Percentiles rank a stretch among this genome's conserved stretches.
phyloP scores from a whole-genome alignment of 2,329 filamentous ascomycete genomes.

The Plectosphaerella cucumerina region DNA sequence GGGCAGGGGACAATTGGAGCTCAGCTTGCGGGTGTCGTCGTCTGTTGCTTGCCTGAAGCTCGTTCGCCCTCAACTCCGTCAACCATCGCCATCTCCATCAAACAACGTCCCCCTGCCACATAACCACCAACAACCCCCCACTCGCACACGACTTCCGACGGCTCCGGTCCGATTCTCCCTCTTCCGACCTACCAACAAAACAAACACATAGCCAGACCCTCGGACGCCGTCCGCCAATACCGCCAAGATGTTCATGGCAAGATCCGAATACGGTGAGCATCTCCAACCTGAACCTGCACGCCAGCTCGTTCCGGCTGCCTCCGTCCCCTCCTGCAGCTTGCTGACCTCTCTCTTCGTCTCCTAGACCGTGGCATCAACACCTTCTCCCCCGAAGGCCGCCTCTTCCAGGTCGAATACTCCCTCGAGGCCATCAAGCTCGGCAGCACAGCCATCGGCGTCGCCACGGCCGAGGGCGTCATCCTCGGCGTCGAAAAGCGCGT shows the following conservation, averaged over 20 bases:
- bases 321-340: too few species aligned
- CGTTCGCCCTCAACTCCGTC: background rate
- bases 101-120: slow-evolving; percentile 8
- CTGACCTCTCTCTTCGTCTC: background rate
- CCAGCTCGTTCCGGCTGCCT: slow-evolving; percentile 15
- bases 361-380: slow-evolving; percentile 44
- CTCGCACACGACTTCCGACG: background rate
- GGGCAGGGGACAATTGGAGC: background rate
- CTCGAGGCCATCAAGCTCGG: slow-evolving; percentile 99
- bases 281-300: slow-evolving; percentile 8
- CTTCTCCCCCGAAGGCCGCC: slow-evolving; percentile 98
- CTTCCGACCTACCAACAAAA: background rate
- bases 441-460: slow-evolving; percentile 95
- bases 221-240: slow-evolving; percentile 22
- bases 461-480: slow-evolving; percentile 91
- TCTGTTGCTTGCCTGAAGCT: slow-evolving; percentile 10
- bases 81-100: background rate
- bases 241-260: slow-evolving; percentile 96
- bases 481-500: slow-evolving; percentile 99
- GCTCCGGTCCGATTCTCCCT: background rate
- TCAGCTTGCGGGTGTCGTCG: slow-evolving; percentile 10
- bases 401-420: slow-evolving; percentile 99
- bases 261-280: slow-evolving; percentile 95
- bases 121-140: background rate
- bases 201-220: background rate